A percentile compares a stretch with the other conserved stretches of the same genome.
Evolutionary conservation across 2,329 filamentous ascomycete genomes (phyloP).

Genomic region (Cryphonectria naterciae): DNA sequence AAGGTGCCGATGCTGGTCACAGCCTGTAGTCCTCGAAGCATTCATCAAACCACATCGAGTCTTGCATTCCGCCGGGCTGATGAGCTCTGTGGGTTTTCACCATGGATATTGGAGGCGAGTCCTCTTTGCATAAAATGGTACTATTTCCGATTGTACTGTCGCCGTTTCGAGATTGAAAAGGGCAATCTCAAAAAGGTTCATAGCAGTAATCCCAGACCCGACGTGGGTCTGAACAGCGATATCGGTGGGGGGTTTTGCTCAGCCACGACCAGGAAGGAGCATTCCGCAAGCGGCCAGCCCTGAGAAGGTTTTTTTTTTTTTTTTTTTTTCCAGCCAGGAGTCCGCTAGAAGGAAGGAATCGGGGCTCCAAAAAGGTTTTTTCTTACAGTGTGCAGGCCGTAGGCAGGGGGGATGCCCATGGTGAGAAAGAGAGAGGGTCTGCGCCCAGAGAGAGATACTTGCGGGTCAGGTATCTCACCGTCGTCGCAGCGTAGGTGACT

Average conservation of each 20-base stretch:
- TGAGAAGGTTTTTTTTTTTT: background rate
- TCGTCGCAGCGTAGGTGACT: background rate
- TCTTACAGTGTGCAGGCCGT: background rate
- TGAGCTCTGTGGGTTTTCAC: background rate
- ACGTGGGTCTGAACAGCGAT: slow-evolving; percentile 9
- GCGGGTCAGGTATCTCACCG: background rate
- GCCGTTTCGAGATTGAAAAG: background rate
- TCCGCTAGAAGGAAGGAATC: background rate
- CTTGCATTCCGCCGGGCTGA: background rate
- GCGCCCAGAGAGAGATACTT: slow-evolving; percentile 1
- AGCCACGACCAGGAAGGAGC: background rate
- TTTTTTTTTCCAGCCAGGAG: background rate
- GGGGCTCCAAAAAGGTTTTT: background rate
- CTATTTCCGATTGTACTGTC: background rate
- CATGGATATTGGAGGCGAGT: background rate
- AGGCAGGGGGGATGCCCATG: background rate
- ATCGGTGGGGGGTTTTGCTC: background rate
- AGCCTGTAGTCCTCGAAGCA: background rate
- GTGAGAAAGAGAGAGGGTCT: background rate
- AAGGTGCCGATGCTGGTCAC: background rate
- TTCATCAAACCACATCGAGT: background rate
- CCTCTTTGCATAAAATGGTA: background rate
- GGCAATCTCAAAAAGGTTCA: background rate
- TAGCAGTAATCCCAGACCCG: background rate
- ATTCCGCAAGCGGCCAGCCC: background rate